These are phyloP conservation scores for Citrullus colocynthis DNA, from an alignment of 306 rosid species.

Conservation along the genomic window DNA sequence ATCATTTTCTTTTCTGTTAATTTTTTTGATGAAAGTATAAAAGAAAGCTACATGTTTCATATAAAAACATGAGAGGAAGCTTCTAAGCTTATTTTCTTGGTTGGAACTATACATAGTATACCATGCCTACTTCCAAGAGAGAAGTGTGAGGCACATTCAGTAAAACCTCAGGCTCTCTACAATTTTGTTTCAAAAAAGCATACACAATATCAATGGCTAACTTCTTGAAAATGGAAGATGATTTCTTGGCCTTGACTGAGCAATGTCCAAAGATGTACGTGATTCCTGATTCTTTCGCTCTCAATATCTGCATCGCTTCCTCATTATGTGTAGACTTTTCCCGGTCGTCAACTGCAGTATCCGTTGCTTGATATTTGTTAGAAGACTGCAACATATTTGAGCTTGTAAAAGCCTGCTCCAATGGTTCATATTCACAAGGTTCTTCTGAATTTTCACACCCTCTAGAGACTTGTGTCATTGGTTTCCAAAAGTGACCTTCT, in stretches of 20 bases:
- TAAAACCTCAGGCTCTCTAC: constrained; percentile 47
- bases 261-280: constrained; percentile 65
- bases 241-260: constrained; percentile 54
- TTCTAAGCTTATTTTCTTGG: not conserved
- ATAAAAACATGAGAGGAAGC: not conserved
- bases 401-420: constrained; percentile 11
- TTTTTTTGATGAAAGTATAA: not conserved
- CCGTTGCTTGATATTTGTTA: constrained; percentile 9
- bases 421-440: not conserved
- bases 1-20: no score
- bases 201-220: constrained; percentile 44
- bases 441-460: constrained; percentile 18
- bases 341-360: not conserved
- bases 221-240: constrained; percentile 58
- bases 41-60: not conserved
- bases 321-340: constrained; percentile 17
- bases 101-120: constrained; percentile 43
- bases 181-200: constrained; percentile 55
- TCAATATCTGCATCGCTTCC: constrained; percentile 43
- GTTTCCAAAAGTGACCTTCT: constrained; percentile 18
- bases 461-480: constrained; percentile 13
- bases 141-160: constrained; percentile 56
- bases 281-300: constrained; percentile 67
- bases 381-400: constrained; percentile 13
- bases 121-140: constrained; percentile 75